Conservation (phyloP, 2,329 filamentous ascomycete species). For the Fusarium sp. region DNA sequence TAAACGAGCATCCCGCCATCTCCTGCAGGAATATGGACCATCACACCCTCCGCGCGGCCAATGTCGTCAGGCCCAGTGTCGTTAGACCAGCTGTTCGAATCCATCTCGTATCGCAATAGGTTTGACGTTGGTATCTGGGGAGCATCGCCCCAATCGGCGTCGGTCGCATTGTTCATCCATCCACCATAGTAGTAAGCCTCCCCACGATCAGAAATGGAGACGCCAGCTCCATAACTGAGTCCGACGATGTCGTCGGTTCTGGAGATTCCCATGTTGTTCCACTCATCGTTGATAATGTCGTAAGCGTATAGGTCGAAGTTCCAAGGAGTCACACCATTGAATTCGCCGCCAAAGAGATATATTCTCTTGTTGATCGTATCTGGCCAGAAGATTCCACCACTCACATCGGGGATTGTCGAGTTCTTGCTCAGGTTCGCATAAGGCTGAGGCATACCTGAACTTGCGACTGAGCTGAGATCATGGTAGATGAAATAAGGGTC, state of each 20-base stretch:
- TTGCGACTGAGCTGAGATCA: slow-evolving; percentile 63
- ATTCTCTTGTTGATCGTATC: slow-evolving; percentile 73
- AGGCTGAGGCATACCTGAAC: slow-evolving; percentile 64
- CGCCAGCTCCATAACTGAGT: slow-evolving; percentile 69
- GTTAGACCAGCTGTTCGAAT: slow-evolving; percentile 64
- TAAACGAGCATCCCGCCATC: slow-evolving; percentile 72
- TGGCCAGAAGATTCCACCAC: slow-evolving; percentile 67
- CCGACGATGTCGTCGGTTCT: slow-evolving; percentile 56
- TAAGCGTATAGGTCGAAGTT: slow-evolving; percentile 68
- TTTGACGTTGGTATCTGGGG: slow-evolving; percentile 62
- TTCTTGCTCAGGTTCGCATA: slow-evolving; percentile 72
- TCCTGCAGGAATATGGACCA: slow-evolving; percentile 72
- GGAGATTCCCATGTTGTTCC: slow-evolving; percentile 62
- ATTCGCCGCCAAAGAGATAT: slow-evolving; percentile 74
- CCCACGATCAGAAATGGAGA: slow-evolving; percentile 66
- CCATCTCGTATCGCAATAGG: slow-evolving; percentile 70
- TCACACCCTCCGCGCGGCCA: slow-evolving; percentile 69
- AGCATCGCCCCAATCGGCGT: slow-evolving; percentile 63
- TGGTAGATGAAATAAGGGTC: slow-evolving; percentile 63
- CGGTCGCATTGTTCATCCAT: slow-evolving; percentile 68
- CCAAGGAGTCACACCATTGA: slow-evolving; percentile 61
- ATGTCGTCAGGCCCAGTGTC: slow-evolving; percentile 65
- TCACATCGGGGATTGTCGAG: slow-evolving; percentile 63
- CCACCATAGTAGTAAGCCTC: slow-evolving; percentile 74
- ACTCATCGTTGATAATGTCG: slow-evolving; percentile 68